Evolutionary conservation across 257 asterid genomes (phyloP).

Genomic region (Ligustrum vulgare): DNA sequence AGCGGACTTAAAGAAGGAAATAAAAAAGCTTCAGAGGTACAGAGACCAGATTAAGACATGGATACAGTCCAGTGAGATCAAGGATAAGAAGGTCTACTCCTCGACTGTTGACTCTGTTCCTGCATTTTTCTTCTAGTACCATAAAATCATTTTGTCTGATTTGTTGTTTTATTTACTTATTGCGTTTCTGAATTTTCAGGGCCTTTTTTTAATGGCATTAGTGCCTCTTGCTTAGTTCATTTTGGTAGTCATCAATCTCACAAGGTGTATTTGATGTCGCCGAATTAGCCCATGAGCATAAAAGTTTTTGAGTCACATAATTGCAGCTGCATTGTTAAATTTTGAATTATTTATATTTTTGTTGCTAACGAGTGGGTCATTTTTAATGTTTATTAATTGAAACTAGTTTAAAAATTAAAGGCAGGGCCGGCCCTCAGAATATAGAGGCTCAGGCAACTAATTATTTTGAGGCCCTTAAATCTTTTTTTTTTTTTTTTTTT

Average conservation of each 20-base stretch:
- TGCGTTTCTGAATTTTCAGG: not conserved
- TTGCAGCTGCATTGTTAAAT: not conserved
- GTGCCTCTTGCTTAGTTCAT: not conserved
- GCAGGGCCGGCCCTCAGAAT: no score
- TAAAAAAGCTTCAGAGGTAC: conserved; percentile 94
- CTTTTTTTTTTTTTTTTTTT: no score
- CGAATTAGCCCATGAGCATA: not conserved
- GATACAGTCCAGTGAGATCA: conserved; percentile 99
- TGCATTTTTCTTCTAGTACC: not conserved
- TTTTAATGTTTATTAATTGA: not conserved
- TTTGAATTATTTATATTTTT: not conserved
- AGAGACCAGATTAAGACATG: conserved; percentile 99
- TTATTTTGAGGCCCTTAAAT: no score
- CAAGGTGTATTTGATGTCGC: not conserved
- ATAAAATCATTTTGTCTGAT: not conserved
- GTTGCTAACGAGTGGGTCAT: not conserved
- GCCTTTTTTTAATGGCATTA: not conserved
- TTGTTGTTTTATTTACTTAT: not conserved
- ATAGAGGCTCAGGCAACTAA: no score
- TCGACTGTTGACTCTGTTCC: not conserved
- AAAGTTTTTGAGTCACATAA: not conserved
- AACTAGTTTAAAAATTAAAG: not conserved
- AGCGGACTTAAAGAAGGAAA: conserved; percentile 99
- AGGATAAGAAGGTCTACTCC: conserved; percentile 84
- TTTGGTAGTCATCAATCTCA: not conserved